These are phyloP conservation scores for Volvox africanus DNA, from an alignment of 139 green algal species.

Conservation along the genomic window DNA sequence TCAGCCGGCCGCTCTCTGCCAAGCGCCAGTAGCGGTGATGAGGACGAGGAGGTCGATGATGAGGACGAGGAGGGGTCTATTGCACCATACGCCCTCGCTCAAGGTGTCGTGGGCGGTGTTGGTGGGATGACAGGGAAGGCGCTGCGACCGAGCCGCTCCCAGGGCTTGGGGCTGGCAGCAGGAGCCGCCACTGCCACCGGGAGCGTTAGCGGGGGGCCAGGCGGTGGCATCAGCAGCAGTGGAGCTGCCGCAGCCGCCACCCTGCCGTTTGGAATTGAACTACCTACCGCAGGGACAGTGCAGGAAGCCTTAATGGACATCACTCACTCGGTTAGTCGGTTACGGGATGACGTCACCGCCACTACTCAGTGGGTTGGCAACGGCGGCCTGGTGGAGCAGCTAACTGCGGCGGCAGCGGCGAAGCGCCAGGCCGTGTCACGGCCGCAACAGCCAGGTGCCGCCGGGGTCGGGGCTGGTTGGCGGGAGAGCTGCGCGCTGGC, in stretches of 20 bases:
- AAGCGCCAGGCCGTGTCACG: not conserved
- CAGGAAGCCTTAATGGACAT: slow-evolving; percentile 55
- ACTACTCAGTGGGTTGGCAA: slow-evolving; percentile 50
- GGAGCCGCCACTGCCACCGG: not conserved
- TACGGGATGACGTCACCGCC: slow-evolving; percentile 56
- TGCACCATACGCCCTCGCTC: no score
- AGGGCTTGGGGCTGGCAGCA: not conserved
- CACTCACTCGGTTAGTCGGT: slow-evolving; percentile 52
- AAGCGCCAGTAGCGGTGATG: not conserved
- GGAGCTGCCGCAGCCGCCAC: not conserved
- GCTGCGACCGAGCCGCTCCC: not conserved
- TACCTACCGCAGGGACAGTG: not conserved
- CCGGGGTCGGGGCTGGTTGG: no score
- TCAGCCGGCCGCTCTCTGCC: not conserved
- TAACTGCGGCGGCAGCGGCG: not conserved
- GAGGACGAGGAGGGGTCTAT: not conserved
- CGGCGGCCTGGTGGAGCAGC: slow-evolving; percentile 40
- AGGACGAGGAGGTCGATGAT: not conserved
- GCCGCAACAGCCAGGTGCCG: not conserved
- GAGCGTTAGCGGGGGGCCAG: not conserved
- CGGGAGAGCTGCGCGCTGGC: no score
- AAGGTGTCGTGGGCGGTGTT: not conserved
- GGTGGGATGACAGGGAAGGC: not conserved
- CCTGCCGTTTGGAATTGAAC: not conserved
- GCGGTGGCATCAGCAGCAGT: not conserved